Evolutionary conservation across 2,329 filamentous ascomycete species (phyloP).

Genomic region (Aspergillus versicolor): DNA sequence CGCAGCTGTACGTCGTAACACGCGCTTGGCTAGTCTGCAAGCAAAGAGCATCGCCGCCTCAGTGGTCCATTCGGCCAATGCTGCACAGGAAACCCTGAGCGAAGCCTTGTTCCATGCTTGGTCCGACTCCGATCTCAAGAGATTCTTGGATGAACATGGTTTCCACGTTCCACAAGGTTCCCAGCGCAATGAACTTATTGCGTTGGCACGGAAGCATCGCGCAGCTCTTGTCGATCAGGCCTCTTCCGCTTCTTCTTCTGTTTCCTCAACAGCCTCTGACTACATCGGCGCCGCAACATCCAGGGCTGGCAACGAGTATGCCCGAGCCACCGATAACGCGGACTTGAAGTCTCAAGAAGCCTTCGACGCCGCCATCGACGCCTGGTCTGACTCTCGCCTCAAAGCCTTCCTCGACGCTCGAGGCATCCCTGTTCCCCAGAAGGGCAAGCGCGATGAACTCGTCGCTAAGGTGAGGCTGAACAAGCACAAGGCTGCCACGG

Average conservation of each 20-base stretch:
- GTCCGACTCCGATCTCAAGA: slow-evolving; percentile 87
- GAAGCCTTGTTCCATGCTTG: slow-evolving; percentile 86
- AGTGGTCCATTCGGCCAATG: slow-evolving; percentile 64
- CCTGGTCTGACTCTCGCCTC: slow-evolving; percentile 74
- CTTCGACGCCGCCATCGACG: slow-evolving; percentile 61
- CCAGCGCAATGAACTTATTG: slow-evolving; percentile 83
- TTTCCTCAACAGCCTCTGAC: slow-evolving; percentile 52
- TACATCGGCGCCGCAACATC: slow-evolving; percentile 69
- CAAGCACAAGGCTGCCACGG: slow-evolving; percentile 66
- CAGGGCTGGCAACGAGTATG: slow-evolving; percentile 72
- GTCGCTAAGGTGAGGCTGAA: slow-evolving; percentile 72
- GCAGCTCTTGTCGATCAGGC: slow-evolving; percentile 55
- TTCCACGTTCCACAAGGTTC: slow-evolving; percentile 90
- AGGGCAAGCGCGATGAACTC: slow-evolving; percentile 69
- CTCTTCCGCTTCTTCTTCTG: slow-evolving; percentile 33
- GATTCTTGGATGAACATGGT: slow-evolving; percentile 86
- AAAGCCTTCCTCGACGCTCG: slow-evolving; percentile 78
- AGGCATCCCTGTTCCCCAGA: slow-evolving; percentile 71
- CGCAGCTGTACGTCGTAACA: slow-evolving; percentile 85
- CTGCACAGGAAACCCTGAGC: slow-evolving; percentile 71
- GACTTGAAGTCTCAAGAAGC: slow-evolving; percentile 62
- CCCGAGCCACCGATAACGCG: slow-evolving; percentile 71
- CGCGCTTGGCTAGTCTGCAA: slow-evolving; percentile 72
- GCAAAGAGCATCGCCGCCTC: slow-evolving; percentile 61
- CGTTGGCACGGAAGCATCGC: slow-evolving; percentile 84